Base-by-base conservation (phyloP, 768 basidiomycete genomes). In the Termitomyces heimii region DNA sequence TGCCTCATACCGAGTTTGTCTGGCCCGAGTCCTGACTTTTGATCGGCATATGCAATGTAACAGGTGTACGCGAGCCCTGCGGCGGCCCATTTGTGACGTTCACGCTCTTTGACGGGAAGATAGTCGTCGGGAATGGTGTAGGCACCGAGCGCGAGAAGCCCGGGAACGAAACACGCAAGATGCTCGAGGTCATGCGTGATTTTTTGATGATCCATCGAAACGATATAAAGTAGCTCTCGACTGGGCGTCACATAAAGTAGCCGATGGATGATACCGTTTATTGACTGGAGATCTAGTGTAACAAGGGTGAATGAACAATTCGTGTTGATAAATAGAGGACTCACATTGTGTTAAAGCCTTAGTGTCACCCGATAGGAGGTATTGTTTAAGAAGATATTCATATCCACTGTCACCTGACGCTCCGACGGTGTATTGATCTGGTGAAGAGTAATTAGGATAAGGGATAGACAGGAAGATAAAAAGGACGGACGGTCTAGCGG, bases 51-150 rank as follows among this genome's bases (percentile, higher is more conserved):
- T 37, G 80, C 74, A 10, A 84, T 62, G 64, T 81, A 87, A 64
- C 89, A 91, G 16, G 78, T 86, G 62, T 85, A 79, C 10, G 84
- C 83, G 13, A 91, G 74, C 3, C 88, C 89, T 65, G 83, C 74
- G 0, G 89, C 89, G 0, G 85, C 89, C 82, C 86, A 88, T 50
- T 77, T 65, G 64, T 90, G 87, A 20, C 82, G 68, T 50, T 85
- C 68, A 32, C 69, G 71, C 9, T 71, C 70, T 5, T 66, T 59
- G 2, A 62, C 54, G 0, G 72, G 49, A 14, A 78, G 70, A 42
- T 70, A 66, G 16, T 55, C 31, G 28, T n/a, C 56, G 26, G 64
- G 66, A 34, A 85, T 74, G 4, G 76, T 77, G 56, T 79, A 70
- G 2, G 76, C 81, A n/a, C 85, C 87, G 6, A 88, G 77, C 0